These are phyloP conservation scores for Coemansia sp. DNA, from an alignment of 192 early-diverging fungal genomes.

Conservation along the genomic window DNA sequence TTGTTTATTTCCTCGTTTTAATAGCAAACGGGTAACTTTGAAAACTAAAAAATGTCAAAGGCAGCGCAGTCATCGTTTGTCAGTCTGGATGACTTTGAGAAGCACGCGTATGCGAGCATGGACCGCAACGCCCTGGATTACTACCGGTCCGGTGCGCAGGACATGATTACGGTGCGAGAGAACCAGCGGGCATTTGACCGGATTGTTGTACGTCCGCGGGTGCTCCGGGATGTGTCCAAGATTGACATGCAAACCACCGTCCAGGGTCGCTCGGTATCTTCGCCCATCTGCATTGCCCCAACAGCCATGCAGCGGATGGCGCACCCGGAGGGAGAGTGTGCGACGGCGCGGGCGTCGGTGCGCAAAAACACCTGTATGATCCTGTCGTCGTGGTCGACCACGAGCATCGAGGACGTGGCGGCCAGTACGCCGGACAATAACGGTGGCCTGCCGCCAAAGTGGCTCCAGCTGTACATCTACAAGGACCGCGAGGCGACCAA, in stretches of 20 bases:
- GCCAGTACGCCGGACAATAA: constrained; percentile 1
- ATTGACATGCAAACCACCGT: constrained; percentile 60
- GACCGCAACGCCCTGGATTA: constrained; percentile 52
- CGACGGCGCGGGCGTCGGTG: constrained; percentile 55
- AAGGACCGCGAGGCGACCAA: constrained; percentile 63
- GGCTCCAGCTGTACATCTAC: constrained; percentile 85
- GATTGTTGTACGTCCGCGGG: constrained; percentile 56
- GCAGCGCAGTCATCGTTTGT: constrained; percentile 13
- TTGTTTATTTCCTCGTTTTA: too few species aligned
- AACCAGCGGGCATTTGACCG: constrained; percentile 53
- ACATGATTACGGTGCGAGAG: constrained; percentile 49
- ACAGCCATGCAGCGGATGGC: constrained; percentile 77
- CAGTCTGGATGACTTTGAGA: constrained; percentile 52
- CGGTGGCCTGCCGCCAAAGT: constrained; percentile 44
- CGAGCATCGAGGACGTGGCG: constrained; percentile 63
- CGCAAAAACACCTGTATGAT: constrained; percentile 46
- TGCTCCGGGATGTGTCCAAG: constrained; percentile 67
- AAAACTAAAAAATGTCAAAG: constrained; percentile 1
- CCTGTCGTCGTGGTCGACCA: constrained; percentile 64
- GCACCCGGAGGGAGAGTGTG: constrained; percentile 64
- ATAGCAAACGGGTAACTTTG: too few species aligned
- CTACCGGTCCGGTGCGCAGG: constrained; percentile 54
- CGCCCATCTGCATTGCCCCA: constrained; percentile 78
- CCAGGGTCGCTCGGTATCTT: constrained; percentile 51
- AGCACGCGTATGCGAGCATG: constrained; percentile 21